Conservation (phyloP, 1,139 yeast species). For the Protomyces macrosporus region DNA sequence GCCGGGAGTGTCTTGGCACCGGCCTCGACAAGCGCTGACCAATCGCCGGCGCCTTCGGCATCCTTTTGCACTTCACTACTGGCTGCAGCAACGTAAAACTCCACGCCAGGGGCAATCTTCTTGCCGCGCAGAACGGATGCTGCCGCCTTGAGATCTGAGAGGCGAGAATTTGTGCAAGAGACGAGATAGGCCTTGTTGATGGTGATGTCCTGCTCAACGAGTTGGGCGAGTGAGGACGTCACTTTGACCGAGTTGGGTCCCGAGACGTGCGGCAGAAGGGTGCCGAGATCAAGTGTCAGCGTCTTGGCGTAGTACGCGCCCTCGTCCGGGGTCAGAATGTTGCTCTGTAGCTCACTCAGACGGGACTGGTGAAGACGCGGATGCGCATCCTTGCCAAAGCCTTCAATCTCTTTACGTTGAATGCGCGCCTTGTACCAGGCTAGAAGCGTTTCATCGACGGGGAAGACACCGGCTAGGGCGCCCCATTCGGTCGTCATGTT, state of each 20-base stretch:
- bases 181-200: conserved; percentile 93
- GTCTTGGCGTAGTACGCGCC: conserved; percentile 87
- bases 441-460: conserved; percentile 73
- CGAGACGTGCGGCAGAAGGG: conserved; percentile 83
- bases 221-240: conserved; percentile 68
- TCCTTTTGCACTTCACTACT: conserved; percentile 87
- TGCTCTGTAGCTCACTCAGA: conserved; percentile 44
- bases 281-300: conserved; percentile 69
- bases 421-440: conserved; percentile 73
- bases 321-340: conserved; percentile 49
- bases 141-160: conserved; percentile 90
- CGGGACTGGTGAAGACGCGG: conserved; percentile 70
- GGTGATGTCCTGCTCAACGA: conserved; percentile 65
- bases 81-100: conserved; percentile 96
- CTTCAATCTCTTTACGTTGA: conserved; percentile 58
- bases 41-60: conserved; percentile 84
- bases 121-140: conserved; percentile 77
- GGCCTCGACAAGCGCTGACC: conserved; percentile 82
- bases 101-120: conserved; percentile 81
- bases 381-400: conserved; percentile 43
- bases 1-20: conserved; percentile 96
- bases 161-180: conserved; percentile 94
- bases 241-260: conserved; percentile 98
- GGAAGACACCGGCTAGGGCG: conserved; percentile 92
- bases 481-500: conserved; percentile 99